Evolutionary conservation across 1,284 basidiomycete species (phyloP).

Genomic region (Limonomyces culmigenus): DNA sequence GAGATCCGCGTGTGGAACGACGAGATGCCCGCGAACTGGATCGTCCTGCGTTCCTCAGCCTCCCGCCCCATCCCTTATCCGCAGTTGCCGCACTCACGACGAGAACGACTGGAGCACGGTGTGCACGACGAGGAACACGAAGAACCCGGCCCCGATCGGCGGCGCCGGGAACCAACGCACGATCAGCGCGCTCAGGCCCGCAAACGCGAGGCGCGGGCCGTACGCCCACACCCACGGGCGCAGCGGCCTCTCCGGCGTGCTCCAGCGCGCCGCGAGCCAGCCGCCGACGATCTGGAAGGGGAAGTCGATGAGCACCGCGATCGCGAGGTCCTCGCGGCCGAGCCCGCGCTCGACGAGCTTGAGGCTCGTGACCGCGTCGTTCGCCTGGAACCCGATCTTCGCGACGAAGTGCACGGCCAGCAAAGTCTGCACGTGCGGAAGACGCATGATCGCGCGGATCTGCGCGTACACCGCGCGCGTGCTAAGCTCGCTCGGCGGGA

Average conservation of each 20-base stretch:
- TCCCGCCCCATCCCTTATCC: background rate
- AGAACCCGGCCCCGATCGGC: conserved; percentile 66
- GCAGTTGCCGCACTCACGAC: conserved; percentile 34
- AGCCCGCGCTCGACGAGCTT: conserved; percentile 97
- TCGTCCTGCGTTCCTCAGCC: conserved; percentile 44
- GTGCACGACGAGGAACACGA: conserved; percentile 61
- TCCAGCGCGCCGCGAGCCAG: conserved; percentile 93
- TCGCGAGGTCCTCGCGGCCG: conserved; percentile 86
- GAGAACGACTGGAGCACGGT: conserved; percentile 81
- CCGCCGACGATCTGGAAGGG: conserved; percentile 95
- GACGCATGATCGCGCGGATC: conserved; percentile 66
- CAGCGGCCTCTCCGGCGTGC: conserved; percentile 56
- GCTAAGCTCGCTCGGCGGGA: conserved; percentile 75
- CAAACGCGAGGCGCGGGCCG: conserved; percentile 72
- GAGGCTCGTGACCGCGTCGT: conserved; percentile 83
- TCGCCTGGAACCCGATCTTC: conserved; percentile 93
- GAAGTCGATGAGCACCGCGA: conserved; percentile 93
- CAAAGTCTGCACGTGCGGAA: conserved; percentile 78
- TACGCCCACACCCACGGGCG: conserved; percentile 87
- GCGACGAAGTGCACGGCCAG: conserved; percentile 81
- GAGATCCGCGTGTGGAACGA: conserved; percentile 97
- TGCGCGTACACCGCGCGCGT: conserved; percentile 83
- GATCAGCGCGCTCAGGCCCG: conserved; percentile 59
- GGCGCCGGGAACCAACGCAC: conserved; percentile 76
- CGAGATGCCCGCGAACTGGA: conserved; percentile 96